These are phyloP conservation scores for Parmelia sp. DNA, from an alignment of 495 filamentous ascomycete species.

Conservation along the genomic window DNA sequence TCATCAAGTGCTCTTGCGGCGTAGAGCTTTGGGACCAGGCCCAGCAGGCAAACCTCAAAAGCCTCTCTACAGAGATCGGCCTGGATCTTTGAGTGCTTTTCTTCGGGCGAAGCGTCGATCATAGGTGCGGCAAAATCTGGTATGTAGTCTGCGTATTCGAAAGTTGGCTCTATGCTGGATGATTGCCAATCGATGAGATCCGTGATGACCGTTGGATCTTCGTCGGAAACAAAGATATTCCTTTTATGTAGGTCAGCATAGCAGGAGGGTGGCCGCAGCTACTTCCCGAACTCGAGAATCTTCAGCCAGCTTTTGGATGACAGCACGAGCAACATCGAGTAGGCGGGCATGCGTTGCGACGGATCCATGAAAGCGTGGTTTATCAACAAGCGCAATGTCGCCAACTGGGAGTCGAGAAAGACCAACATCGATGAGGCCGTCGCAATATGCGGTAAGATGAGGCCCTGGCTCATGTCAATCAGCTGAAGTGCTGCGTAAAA, in stretches of 20 bases:
- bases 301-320: conserved; percentile 31
- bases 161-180: conserved; percentile 28
- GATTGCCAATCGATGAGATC: conserved; percentile 29
- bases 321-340: conserved; percentile 28
- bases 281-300: conserved; percentile 33
- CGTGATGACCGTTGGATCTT: conserved; percentile 11
- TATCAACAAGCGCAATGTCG: conserved; percentile 10
- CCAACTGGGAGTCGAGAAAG: conserved; percentile 32
- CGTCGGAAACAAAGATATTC: conserved; percentile 38
- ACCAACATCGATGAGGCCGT: conserved; percentile 35
- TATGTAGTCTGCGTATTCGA: conserved; percentile 35
- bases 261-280: conserved; percentile 33
- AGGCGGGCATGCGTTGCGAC: conserved; percentile 33
- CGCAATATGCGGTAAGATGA: conserved; percentile 30
- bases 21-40: conserved; percentile 32
- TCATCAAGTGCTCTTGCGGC: conserved; percentile 36
- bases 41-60: conserved; percentile 33
- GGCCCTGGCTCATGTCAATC: conserved; percentile 27
- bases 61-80: conserved; percentile 30
- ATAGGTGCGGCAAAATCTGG: conserved; percentile 34
- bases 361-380: conserved; percentile 33
- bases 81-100: conserved; percentile 19
- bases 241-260: conserved; percentile 39
- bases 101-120: not conserved
- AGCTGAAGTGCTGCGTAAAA: conserved; percentile 18